These are phyloP conservation scores for Jatropha curcas DNA, from an alignment of 345 rosid genomes.

Conservation along the genomic window DNA sequence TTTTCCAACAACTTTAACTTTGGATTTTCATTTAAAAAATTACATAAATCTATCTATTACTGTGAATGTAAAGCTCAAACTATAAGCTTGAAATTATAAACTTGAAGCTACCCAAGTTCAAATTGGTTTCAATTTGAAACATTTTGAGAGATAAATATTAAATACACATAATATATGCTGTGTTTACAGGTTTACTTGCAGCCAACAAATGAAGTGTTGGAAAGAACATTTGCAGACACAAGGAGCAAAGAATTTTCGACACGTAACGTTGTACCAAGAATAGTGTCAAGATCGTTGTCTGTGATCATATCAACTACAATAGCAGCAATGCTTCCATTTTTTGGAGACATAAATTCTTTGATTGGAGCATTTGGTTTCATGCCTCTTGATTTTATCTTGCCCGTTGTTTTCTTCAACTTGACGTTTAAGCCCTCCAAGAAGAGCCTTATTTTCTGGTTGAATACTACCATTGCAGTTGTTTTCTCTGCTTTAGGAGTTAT, in stretches of 20 bases:
- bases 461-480: slow-evolving; percentile 48
- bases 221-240: slow-evolving; percentile 51
- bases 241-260: slow-evolving; percentile 51
- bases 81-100: too few species aligned
- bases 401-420: slow-evolving; percentile 68
- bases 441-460: slow-evolving; percentile 69
- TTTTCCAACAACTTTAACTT: too few species aligned
- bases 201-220: slow-evolving; percentile 81
- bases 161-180: not conserved
- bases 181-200: slow-evolving; percentile 78
- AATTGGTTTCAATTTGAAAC: too few species aligned
- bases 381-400: slow-evolving; percentile 79
- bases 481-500: slow-evolving; percentile 54
- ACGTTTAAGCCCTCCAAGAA: slow-evolving; percentile 71
- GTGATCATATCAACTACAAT: slow-evolving; percentile 51
- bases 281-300: slow-evolving; percentile 55
- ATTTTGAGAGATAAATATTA: too few species aligned
- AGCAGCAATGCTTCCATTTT: slow-evolving; percentile 86
- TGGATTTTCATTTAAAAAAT: too few species aligned
- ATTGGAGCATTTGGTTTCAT: slow-evolving; percentile 84
- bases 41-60: too few species aligned
- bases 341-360: slow-evolving; percentile 65
- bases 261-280: slow-evolving; percentile 64
- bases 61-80: too few species aligned
- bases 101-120: too few species aligned